phyloP scores from a whole-genome alignment of 306 rosid species.

The Quercus engelmannii region DNA sequence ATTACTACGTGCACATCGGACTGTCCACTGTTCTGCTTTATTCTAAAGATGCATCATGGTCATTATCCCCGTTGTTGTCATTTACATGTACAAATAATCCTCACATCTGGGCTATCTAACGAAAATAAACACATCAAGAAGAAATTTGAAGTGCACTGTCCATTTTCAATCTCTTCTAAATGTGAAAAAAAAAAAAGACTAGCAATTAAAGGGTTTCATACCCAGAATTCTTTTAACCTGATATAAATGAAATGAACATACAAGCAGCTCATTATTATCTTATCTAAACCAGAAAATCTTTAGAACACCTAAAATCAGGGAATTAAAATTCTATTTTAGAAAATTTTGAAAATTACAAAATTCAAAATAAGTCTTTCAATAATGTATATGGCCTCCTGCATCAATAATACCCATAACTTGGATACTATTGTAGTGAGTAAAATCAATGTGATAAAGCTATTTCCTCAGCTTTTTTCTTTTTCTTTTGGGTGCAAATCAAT shows the following conservation, averaged over 20 bases:
- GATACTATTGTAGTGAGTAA: no score
- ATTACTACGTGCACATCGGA: constrained; percentile 31
- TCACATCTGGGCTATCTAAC: background rate
- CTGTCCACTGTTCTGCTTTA: background rate
- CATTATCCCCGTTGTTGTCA: background rate
- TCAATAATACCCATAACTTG: no score
- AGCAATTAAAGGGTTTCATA: background rate
- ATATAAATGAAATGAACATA: background rate
- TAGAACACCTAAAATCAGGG: no score
- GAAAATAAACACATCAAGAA: background rate
- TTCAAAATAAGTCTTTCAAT: no score
- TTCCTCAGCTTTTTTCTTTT: no score
- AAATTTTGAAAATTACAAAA: no score
- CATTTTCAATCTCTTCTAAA: background rate
- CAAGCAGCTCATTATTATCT: background rate
- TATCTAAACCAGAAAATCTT: no score
- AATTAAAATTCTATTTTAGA: no score
- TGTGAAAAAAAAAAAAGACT: background rate
- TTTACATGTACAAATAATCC: background rate
- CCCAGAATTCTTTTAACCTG: background rate
- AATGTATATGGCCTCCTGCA: no score
- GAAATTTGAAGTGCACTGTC: background rate
- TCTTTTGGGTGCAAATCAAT: no score
- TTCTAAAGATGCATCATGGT: background rate
- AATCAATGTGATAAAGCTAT: no score